Base-by-base conservation (phyloP, 208 protist species). In the Trypanosomatidae sp. region DNA sequence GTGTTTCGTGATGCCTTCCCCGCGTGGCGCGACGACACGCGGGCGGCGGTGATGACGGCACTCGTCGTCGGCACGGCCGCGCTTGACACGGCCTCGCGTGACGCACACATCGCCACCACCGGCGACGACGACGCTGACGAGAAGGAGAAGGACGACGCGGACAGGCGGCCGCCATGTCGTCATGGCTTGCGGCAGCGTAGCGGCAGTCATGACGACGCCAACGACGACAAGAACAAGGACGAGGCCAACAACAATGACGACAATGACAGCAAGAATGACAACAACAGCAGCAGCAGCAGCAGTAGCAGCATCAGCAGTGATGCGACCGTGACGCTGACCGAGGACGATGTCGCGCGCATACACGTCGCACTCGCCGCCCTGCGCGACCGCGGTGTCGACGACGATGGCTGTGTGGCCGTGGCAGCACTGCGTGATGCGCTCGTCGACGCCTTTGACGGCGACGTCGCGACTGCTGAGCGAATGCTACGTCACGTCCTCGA, bases 1-100 rank as follows among this genome's bases (percentile, higher is more conserved):
- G 53, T 90, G 10, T 90, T 86, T 58, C 45, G 54, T 15, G 61
- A 74, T 33, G 53, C 49, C 13, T 90, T 90, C 47, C 72, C 80
- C 15, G 51, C 59, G 7, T 71, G 71, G 51, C 71, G 78, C 37
- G 69, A 90, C 10, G 63, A 73, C 18, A 78, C 56, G 33, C 46
- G 83, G 35, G 50, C 43, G 21, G 40, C 61, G 20, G 60, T 90
- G 8, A 84, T 90, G 62, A 72, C 64, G 25, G 72, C 81, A 27
- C 59, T 79, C 40, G 66, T 81, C 10, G 52, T 67, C 0, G 68
- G 70, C 11, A 69, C 71, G 1, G 75, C 67, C 27, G 76, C 58
- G 30, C 49, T 61, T 42, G 45, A 40, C 20, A 41, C 49, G 7
- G 63, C 50, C 16, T 67, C 61, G 28, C 48, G 85, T 28, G 71